Percentiles rank a stretch among this genome's conserved stretches.
phyloP scores from a whole-genome alignment of 192 early-diverging fungal genomes.

The Coemansia sp. region DNA sequence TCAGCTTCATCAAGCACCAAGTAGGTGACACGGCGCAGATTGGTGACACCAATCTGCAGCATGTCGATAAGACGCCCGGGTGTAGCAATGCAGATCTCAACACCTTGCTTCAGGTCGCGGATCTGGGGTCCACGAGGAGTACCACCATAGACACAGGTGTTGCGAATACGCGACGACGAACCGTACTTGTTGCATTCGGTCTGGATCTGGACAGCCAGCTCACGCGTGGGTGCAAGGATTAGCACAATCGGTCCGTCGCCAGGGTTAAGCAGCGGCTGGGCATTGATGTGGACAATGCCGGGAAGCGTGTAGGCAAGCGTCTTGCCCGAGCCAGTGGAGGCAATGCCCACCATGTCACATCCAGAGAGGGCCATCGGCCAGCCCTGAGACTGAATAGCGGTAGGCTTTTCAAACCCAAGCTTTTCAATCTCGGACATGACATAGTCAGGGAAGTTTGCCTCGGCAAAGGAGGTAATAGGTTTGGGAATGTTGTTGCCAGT shows the following conservation, averaged over 20 bases:
- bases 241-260: constrained; percentile 98
- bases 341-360: constrained; percentile 91
- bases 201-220: constrained; percentile 97
- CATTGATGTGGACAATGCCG: constrained; percentile 98
- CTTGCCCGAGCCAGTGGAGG: constrained; percentile 91
- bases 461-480: constrained; percentile 85
- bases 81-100: constrained; percentile 97
- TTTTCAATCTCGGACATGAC: constrained; percentile 85
- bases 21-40: constrained; percentile 93
- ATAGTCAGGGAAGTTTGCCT: constrained; percentile 92
- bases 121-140: constrained; percentile 91
- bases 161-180: constrained; percentile 84
- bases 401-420: constrained; percentile 87
- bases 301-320: constrained; percentile 94
- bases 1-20: constrained; percentile 99
- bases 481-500: constrained; percentile 87
- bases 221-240: constrained; percentile 95
- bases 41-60: constrained; percentile 86
- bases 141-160: constrained; percentile 96
- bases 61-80: constrained; percentile 98
- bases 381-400: constrained; percentile 95
- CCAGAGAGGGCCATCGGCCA: constrained; percentile 99
- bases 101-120: constrained; percentile 80
- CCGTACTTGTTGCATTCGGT: constrained; percentile 95
- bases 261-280: constrained; percentile 87